Conservation (phyloP, 192 early-diverging fungal genomes). For the Gryganskiella cystojenkinii region DNA sequence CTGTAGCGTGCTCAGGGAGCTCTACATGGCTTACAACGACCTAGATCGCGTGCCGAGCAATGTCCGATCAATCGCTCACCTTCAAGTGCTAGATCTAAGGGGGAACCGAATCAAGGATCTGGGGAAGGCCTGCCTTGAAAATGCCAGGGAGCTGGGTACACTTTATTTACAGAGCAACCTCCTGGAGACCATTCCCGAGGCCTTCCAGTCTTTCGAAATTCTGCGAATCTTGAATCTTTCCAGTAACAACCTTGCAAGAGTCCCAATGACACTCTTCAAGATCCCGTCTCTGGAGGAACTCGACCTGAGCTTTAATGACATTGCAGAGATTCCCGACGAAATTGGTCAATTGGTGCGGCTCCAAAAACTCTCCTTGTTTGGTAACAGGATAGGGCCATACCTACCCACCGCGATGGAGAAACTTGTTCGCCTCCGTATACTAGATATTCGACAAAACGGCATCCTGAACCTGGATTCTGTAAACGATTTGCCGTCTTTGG, state of each 20-base stretch:
- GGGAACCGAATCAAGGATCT: conserved; percentile 79
- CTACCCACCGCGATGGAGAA: conserved; percentile 71
- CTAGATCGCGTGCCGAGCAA: conserved; percentile 74
- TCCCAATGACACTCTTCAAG: conserved; percentile 74
- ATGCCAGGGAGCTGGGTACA: conserved; percentile 66
- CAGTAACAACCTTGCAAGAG: conserved; percentile 80
- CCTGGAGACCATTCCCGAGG: conserved; percentile 75
- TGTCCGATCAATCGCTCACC: conserved; percentile 67
- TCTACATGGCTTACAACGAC: conserved; percentile 79
- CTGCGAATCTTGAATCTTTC: conserved; percentile 78
- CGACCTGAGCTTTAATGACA: conserved; percentile 87
- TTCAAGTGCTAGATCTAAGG: conserved; percentile 82
- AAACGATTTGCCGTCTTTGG: conserved; percentile 64
- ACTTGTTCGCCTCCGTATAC: conserved; percentile 69
- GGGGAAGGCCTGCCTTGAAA: conserved; percentile 70
- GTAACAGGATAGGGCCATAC: conserved; percentile 78
- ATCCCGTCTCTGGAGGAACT: conserved; percentile 71
- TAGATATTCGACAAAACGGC: conserved; percentile 86
- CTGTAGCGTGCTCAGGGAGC: conserved; percentile 71
- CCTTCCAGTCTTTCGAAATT: conserved; percentile 64
- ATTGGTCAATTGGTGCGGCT: conserved; percentile 75
- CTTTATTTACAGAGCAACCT: conserved; percentile 80
- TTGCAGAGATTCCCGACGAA: conserved; percentile 75
- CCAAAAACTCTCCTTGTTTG: conserved; percentile 70
- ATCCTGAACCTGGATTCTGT: conserved; percentile 75